Base-by-base conservation (phyloP, 192 early-diverging fungal genomes). In the Endogone sp. region DNA sequence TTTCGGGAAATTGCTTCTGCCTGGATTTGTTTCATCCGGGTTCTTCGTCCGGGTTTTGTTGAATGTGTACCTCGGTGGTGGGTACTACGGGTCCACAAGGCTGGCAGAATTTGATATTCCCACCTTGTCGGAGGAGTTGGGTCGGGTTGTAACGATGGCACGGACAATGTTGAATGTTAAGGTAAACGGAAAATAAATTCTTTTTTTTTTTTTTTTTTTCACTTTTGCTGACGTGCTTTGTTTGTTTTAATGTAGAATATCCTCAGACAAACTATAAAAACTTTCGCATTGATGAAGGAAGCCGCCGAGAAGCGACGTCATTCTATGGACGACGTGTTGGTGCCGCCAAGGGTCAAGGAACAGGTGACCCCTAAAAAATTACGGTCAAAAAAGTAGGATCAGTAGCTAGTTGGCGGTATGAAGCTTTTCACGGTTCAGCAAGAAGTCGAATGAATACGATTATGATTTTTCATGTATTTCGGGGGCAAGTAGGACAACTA, bases 91-190 rank as follows among this genome's bases (percentile, higher is more conserved):
- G 30, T 72, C 64, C 0, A 11, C 66, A 26, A 61, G 37, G 44
- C 66, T 72, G 56, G 8, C 64, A 2, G 25, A 72, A 1, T 66
- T 72, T 28, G 3, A 72, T 24, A 72, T 72, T 28, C 64, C 58
- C 49, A 61, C 32, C 21, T 62, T 24, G 27, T 62, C 65, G 49
- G 22, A 66, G 22, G 30, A 72, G 55, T 60, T 72, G 29, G 29
- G 56, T 13, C 54, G 3, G 20, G 9, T 66, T 21, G 62, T 72
- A 66, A 72, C 59, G 29, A 49, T 72, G 2, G 32, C 57, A 37
- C 55, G 56, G 21, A 49, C 29, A n/a, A 66, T 72, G 71, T 30
- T 72, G 13, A 64, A 67, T 62, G n/a, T 67, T 4, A 72, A 66
- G 58, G 57, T 72, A 55, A 49, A 30, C 62, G 13, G 6, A 28